Conservation (phyloP, 1,139 yeast species). For the Candida tropicalis region DNA sequence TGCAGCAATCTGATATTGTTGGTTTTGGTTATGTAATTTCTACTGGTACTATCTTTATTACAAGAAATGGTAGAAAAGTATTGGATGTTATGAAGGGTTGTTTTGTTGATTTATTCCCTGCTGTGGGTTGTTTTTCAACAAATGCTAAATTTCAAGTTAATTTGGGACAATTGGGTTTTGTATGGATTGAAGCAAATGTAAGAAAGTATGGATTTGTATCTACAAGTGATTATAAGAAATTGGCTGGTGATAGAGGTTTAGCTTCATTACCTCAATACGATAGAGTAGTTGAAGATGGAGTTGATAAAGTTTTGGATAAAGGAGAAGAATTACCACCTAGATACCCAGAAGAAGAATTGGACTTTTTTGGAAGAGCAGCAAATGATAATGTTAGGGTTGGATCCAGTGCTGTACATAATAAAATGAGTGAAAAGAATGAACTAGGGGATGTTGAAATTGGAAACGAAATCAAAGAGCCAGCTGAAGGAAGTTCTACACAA, state of each 20-base stretch:
- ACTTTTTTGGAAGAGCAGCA: slow-evolving; percentile 58
- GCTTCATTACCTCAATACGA: slow-evolving; percentile 46
- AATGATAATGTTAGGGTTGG: slow-evolving; percentile 23
- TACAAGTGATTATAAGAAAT: slow-evolving; percentile 49
- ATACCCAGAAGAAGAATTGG: slow-evolving; percentile 64
- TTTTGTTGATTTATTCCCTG: slow-evolving; percentile 81
- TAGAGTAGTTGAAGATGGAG: slow-evolving; percentile 21
- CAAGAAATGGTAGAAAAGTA: slow-evolving; percentile 86
- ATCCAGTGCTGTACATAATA: slow-evolving; percentile 24
- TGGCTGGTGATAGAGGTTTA: slow-evolving; percentile 48
- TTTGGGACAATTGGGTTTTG: slow-evolving; percentile 89
- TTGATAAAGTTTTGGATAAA: slow-evolving; percentile 60
- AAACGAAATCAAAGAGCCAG: slow-evolving; percentile 19
- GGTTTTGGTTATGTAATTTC: slow-evolving; percentile 88
- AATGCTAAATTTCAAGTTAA: slow-evolving; percentile 79
- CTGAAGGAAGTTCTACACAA: slow-evolving; percentile 20
- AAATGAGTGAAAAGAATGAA: slow-evolving; percentile 16
- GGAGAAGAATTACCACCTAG: slow-evolving; percentile 77
- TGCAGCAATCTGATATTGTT: slow-evolving; percentile 84
- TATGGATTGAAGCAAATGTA: slow-evolving; percentile 93
- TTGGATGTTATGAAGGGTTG: slow-evolving; percentile 84
- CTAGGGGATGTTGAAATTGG: slow-evolving; percentile 18
- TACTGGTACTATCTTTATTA: slow-evolving; percentile 81
- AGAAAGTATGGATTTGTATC: slow-evolving; percentile 90
- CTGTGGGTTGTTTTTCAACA: slow-evolving; percentile 78